Conservation (phyloP, 192 early-diverging fungal genomes). For the Coemansia sp. region DNA sequence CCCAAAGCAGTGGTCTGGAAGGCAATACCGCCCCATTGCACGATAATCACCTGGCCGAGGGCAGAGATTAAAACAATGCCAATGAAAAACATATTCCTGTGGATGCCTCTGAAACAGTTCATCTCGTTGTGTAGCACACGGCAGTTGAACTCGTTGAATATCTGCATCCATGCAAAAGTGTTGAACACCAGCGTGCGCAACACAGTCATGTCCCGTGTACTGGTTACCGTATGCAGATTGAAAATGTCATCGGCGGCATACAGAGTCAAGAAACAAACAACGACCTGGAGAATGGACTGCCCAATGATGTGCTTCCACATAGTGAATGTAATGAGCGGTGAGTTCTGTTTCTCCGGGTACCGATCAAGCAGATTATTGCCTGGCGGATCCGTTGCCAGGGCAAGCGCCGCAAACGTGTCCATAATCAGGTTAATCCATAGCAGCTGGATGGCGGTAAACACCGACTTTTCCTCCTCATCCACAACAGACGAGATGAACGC, state of each 20-base stretch:
- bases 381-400: constrained; percentile 94
- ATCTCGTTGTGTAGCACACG: constrained; percentile 72
- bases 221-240: constrained; percentile 54
- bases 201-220: constrained; percentile 42
- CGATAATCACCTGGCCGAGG: constrained; percentile 81
- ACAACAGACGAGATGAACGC: constrained; percentile 75
- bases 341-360: constrained; percentile 77
- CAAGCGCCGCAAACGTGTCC: constrained; percentile 98
- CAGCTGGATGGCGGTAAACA: constrained; percentile 94
- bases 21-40: constrained; percentile 83
- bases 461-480: constrained; percentile 67
- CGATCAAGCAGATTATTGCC: constrained; percentile 81
- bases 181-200: constrained; percentile 89
- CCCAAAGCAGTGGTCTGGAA: constrained; percentile 74
- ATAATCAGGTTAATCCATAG: constrained; percentile 99
- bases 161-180: constrained; percentile 87
- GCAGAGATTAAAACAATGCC: constrained; percentile 75
- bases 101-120: constrained; percentile 86
- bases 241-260: constrained; percentile 69
- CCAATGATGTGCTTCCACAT: constrained; percentile 98
- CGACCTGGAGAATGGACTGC: constrained; percentile 87
- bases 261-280: constrained; percentile 74
- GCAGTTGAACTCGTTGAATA: constrained; percentile 90
- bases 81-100: constrained; percentile 78
- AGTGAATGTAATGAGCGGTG: constrained; percentile 80